phyloP scores from a whole-genome alignment of 1,139 yeast genomes.

The Neolecta irregularis region DNA sequence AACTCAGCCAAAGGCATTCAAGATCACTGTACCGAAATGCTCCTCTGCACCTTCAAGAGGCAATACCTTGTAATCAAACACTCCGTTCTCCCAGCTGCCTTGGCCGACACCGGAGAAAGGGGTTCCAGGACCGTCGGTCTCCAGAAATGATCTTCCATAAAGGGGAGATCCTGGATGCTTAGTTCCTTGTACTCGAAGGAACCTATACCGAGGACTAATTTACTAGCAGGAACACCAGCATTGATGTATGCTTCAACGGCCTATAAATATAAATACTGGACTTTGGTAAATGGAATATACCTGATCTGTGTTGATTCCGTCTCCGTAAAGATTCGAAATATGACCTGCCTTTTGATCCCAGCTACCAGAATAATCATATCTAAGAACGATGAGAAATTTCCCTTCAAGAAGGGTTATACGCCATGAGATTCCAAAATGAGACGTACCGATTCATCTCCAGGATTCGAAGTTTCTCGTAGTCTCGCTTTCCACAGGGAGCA shows the following conservation, averaged over 20 bases:
- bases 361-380: slow-evolving; percentile 58
- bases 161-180: too few species aligned
- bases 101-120: slow-evolving; percentile 36
- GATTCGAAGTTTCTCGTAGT: slow-evolving; percentile 32
- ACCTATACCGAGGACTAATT: slow-evolving; percentile 72
- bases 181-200: too few species aligned
- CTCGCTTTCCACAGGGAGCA: slow-evolving; percentile 49
- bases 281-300: too few species aligned
- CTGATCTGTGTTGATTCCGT: too few species aligned
- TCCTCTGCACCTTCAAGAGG: slow-evolving; percentile 34
- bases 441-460: slow-evolving; percentile 41
- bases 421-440: slow-evolving; percentile 72
- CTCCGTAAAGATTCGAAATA: too few species aligned
- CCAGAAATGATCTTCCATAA: slow-evolving; percentile 61
- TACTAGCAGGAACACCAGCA: slow-evolving; percentile 33
- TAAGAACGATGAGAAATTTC: slow-evolving; percentile 48
- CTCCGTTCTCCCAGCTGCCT: slow-evolving; percentile 36
- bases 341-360: too few species aligned
- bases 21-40: slow-evolving; percentile 41
- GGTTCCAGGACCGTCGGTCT: slow-evolving; percentile 30
- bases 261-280: slow-evolving; percentile 33
- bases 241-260: slow-evolving; percentile 34
- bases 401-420: slow-evolving; percentile 82
- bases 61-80: slow-evolving; percentile 39
- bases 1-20: too few species aligned